phyloP scores from a whole-genome alignment of 306 rosid species.

The Vigna reflexopilosa region DNA sequence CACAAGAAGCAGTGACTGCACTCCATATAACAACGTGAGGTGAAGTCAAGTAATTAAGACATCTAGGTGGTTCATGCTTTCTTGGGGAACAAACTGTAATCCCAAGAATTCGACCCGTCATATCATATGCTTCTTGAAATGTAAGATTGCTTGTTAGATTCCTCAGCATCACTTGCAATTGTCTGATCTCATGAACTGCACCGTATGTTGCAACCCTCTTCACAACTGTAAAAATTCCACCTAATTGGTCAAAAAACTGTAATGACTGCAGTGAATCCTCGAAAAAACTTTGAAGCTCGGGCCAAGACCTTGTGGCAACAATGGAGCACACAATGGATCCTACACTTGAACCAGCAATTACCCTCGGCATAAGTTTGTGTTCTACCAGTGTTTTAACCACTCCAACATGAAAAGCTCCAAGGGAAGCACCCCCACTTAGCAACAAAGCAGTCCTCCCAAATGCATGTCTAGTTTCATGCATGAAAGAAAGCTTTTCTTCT shows the following conservation, averaged over 20 bases:
- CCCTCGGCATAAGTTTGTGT: slow-evolving; percentile 81
- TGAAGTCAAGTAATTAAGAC: slow-evolving; percentile 96
- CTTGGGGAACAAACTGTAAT: slow-evolving; percentile 96
- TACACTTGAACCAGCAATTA: slow-evolving; percentile 92
- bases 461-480: slow-evolving; percentile 93
- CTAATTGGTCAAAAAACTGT: slow-evolving; percentile 91
- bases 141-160: slow-evolving; percentile 90
- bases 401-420: slow-evolving; percentile 85
- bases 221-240: slow-evolving; percentile 86
- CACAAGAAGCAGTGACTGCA: slow-evolving; percentile 98
- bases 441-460: slow-evolving; percentile 92
- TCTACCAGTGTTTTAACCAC: slow-evolving; percentile 82
- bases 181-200: slow-evolving; percentile 93
- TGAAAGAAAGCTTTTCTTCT: slow-evolving; percentile 80
- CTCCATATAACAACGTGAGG: slow-evolving; percentile 99
- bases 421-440: slow-evolving; percentile 93
- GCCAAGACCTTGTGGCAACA: slow-evolving; percentile 95
- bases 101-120: slow-evolving; percentile 96
- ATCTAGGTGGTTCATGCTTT: slow-evolving; percentile 98
- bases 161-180: slow-evolving; percentile 90
- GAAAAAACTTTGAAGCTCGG: slow-evolving; percentile 86
- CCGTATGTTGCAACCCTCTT: slow-evolving; percentile 85
- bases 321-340: slow-evolving; percentile 87
- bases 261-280: slow-evolving; percentile 84
- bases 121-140: slow-evolving; percentile 96